Conservation (phyloP, 2,329 filamentous ascomycete species). For the Coniochaeta sp. region DNA sequence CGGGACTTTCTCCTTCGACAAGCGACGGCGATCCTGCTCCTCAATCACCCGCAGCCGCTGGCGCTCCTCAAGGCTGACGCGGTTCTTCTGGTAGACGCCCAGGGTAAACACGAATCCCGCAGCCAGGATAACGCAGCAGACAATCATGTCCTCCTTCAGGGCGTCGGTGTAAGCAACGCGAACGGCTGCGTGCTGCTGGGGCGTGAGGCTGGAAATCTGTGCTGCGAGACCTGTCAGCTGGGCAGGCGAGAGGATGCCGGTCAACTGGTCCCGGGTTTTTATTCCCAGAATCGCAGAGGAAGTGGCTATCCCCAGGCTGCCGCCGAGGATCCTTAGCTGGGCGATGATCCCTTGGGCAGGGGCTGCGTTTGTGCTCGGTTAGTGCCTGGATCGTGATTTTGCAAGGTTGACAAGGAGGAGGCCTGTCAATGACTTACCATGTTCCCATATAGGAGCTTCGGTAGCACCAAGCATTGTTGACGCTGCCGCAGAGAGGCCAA, state of each 20-base stretch:
- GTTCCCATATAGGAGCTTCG: slow-evolving; percentile 34
- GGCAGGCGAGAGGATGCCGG: slow-evolving; percentile 17
- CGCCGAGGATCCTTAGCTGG: slow-evolving; percentile 43
- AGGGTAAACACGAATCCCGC: slow-evolving; percentile 30
- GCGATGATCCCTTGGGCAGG: slow-evolving; percentile 45
- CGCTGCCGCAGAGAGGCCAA: slow-evolving; percentile 38
- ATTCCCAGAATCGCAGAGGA: slow-evolving; percentile 38
- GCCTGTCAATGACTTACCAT: slow-evolving; percentile 27
- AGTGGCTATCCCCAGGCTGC: slow-evolving; percentile 45
- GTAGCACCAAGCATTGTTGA: slow-evolving; percentile 36
- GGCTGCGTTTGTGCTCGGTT: slow-evolving; percentile 22
- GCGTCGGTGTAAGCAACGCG: slow-evolving; percentile 33
- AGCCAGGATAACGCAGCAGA: slow-evolving; percentile 32
- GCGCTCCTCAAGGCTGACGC: slow-evolving; percentile 19
- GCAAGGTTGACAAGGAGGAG: neutral
- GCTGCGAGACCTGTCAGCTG: slow-evolving; percentile 16
- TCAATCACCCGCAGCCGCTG: slow-evolving; percentile 14
- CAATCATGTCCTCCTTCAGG: slow-evolving; percentile 37
- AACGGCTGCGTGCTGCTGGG: slow-evolving; percentile 21
- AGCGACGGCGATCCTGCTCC: slow-evolving; percentile 9
- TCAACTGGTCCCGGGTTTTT: slow-evolving; percentile 20
- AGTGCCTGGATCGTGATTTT: neutral
- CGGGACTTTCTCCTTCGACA: neutral
- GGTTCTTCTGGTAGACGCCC: slow-evolving; percentile 28
- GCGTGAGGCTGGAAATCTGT: slow-evolving; percentile 14